phyloP scores from a whole-genome alignment of 805 yeast species.

The Lachancea waltii region DNA sequence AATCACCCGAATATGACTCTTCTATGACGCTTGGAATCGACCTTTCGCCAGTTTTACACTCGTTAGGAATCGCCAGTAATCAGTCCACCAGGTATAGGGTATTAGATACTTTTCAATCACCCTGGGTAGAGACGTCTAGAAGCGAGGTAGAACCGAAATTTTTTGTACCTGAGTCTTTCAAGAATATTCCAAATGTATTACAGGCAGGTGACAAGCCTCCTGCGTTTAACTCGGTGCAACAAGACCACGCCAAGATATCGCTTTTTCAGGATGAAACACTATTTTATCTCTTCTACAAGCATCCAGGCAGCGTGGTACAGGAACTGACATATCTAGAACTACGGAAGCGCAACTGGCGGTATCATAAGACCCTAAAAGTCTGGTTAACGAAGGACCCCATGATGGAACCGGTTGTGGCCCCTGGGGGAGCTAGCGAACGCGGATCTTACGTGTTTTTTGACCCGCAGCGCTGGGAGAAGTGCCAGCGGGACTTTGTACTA shows the following conservation, averaged over 20 bases:
- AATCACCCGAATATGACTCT: conserved; percentile 22
- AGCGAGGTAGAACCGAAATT: conserved; percentile 86
- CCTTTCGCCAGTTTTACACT: conserved; percentile 30
- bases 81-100: conserved; percentile 20
- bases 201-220: conserved; percentile 28
- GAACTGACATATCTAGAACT: conserved; percentile 90
- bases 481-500: conserved; percentile 61
- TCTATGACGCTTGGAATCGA: conserved; percentile 33
- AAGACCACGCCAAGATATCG: conserved; percentile 42
- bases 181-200: conserved; percentile 29
- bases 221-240: conserved; percentile 31
- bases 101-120: conserved; percentile 65
- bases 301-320: conserved; percentile 87
- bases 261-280: conserved; percentile 84
- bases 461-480: conserved; percentile 93
- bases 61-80: conserved; percentile 22
- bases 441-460: conserved; percentile 94
- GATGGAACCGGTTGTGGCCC: conserved; percentile 79
- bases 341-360: conserved; percentile 91
- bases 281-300: conserved; percentile 88
- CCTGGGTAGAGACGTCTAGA: conserved; percentile 91
- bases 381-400: conserved; percentile 94
- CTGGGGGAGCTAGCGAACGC: conserved; percentile 68
- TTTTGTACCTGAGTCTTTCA: conserved; percentile 53
- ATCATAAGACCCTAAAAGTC: conserved; percentile 89